Conservation (phyloP, 1,284 basidiomycete genomes). For the Heliocybe sulcata region DNA sequence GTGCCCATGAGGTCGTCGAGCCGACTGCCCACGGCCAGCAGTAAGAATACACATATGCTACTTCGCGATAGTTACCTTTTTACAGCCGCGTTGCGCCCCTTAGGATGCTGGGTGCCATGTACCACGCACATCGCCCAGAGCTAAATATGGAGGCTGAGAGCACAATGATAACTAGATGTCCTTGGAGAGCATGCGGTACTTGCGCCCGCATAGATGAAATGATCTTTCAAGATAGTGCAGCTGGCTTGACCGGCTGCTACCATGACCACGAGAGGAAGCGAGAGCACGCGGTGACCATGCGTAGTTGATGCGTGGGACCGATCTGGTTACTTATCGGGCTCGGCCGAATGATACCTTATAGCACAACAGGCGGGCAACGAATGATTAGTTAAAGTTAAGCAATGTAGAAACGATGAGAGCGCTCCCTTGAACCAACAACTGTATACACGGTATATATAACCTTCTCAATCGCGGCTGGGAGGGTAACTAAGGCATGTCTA, state of each 20-base stretch:
- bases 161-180: neutral
- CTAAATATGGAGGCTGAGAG: neutral
- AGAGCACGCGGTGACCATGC: conserved; percentile 1
- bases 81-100: neutral
- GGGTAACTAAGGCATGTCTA: neutral
- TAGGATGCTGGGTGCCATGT: neutral
- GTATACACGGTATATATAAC: neutral
- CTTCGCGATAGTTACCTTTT: conserved; percentile 1
- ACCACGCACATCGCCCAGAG: neutral
- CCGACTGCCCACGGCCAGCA: neutral
- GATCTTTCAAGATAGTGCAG: neutral
- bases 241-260: neutral
- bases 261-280: conserved; percentile 5
- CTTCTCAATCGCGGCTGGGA: neutral
- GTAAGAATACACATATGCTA: neutral
- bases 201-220: neutral
- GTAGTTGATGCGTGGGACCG: neutral
- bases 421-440: neutral
- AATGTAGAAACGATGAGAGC: neutral
- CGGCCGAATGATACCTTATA: neutral
- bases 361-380: neutral
- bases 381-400: neutral
- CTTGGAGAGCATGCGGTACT: neutral
- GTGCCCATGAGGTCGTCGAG: neutral
- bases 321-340: neutral